Conservation (phyloP, 2,329 filamentous ascomycete species). For the Botrytis fragariae region DNA sequence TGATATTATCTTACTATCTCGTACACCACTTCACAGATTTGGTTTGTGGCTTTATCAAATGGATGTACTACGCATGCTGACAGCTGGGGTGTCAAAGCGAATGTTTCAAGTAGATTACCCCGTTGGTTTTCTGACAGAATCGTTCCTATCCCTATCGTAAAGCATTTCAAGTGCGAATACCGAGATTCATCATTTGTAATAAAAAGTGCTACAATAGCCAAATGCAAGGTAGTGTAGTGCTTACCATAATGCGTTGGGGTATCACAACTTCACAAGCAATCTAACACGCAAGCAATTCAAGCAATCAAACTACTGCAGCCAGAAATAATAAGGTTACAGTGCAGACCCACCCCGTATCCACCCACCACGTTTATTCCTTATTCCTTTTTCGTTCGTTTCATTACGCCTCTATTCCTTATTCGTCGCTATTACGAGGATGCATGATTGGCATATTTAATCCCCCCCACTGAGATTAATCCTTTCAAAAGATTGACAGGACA, state of each 20-base stretch:
- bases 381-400: constrained; percentile 7
- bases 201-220: background rate
- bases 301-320: constrained; percentile 9
- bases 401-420: background rate
- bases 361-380: constrained; percentile 14
- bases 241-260: background rate
- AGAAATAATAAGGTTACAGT: constrained; percentile 12
- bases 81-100: background rate
- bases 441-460: background rate
- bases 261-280: background rate
- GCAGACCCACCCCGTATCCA: background rate
- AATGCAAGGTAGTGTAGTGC: background rate
- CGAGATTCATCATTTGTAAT: background rate
- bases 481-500: background rate
- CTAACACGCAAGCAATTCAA: background rate
- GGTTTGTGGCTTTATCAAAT: background rate
- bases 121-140: background rate
- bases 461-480: background rate
- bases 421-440: constrained; percentile 16
- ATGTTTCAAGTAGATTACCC: background rate
- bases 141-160: background rate
- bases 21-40: background rate
- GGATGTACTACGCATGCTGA: background rate
- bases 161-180: no score
- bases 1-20: background rate